Evolutionary conservation across 164 flowering plant genomes (phyloP).

Genomic region (Nymphaea colorata): DNA sequence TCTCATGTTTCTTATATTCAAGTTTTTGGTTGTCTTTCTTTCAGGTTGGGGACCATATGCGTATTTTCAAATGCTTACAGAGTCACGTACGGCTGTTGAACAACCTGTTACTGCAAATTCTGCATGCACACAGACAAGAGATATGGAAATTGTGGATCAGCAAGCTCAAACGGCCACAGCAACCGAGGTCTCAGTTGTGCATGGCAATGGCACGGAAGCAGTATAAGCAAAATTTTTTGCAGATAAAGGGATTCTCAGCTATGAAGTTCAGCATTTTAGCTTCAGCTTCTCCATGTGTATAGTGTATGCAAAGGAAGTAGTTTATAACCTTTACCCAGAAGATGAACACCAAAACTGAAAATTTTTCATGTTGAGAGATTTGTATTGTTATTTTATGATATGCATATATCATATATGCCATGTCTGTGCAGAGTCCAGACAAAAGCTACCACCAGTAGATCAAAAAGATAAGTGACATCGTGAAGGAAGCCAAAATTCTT

Average conservation of each 20-base stretch:
- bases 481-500: no score
- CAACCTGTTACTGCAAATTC: conserved; percentile 6
- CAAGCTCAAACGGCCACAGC: neutral
- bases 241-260: neutral
- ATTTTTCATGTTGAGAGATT: no score
- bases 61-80: conserved; percentile 43
- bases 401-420: no score
- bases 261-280: neutral
- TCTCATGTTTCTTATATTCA: no score
- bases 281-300: neutral
- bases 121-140: conserved; percentile 11
- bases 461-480: no score
- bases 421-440: no score
- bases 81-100: conserved; percentile 11
- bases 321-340: no score
- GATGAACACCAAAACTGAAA: no score
- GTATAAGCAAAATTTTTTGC: neutral
- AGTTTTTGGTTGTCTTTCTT: neutral
- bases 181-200: neutral
- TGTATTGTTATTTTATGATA: no score
- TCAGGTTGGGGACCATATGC: conserved; percentile 45
- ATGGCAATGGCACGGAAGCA: neutral
- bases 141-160: conserved; percentile 7
- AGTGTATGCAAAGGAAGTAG: neutral
- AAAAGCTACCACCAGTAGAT: no score